Evolutionary conservation across 2,329 filamentous ascomycete genomes (phyloP), one percentile per base, ranked within the genome.

Genomic region (Exophiala spinifera): DNA sequence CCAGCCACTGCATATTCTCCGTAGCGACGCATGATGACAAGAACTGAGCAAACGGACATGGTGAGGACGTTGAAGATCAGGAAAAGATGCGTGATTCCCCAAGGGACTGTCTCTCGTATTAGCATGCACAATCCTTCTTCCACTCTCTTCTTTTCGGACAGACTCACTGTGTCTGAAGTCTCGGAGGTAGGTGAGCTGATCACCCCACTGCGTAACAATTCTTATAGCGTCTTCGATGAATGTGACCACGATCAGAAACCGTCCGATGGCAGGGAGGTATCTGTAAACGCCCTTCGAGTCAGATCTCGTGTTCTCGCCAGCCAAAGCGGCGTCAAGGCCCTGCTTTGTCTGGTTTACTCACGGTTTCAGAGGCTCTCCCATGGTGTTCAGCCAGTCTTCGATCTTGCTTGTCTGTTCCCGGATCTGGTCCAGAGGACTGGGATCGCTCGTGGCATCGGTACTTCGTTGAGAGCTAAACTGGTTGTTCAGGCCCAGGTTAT

Each of bases 341-440:
- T 50, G 21, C 39, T 53, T 42, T 40, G 20, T 11, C 28, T 55
- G 56, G 56, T 39, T 25, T 36, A 84, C 88, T 72, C 82, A 99
- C 88, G 94, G 94, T 81, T 96, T 97, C 64, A 97, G 76, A 46
- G 94, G 94, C 69, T 96, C 92, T 67, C 90, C 87, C 67, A 91
- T 64, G 23, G 83, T 89, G 74, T 97, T 94, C 69, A 99, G 75
- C 70, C 89, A 76, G 71, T 99, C 94, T 77, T 99, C 94, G 63
- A 99, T 92, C 81, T 96, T 97, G 86, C 89, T 96, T 48, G 94
- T 99, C 74, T 97, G 91, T 72, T 91, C 84, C 61, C 94, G 83
- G 69, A 99, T 90, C 66, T 89, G 82, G 72, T 96, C 94, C 64
- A 99, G 83, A 54, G 87, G 85, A 72, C 84, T 89, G 46, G 86